phyloP scores from a whole-genome alignment of 441 rosid genomes.

The Bruguiera hainesii region DNA sequence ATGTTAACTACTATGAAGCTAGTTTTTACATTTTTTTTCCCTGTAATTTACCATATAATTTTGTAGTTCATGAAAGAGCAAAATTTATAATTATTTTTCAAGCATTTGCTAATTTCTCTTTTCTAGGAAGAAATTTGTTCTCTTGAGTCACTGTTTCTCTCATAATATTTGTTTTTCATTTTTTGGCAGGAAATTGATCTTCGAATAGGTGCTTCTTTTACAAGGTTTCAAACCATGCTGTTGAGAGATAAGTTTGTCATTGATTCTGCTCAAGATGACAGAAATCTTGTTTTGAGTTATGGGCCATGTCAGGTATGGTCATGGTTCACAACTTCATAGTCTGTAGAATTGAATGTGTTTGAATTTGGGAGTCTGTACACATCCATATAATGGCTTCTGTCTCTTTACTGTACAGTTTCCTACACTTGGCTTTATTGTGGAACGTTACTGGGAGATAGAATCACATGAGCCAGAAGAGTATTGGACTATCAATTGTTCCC shows the following conservation, averaged over 20 bases:
- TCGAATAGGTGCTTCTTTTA: constrained; percentile 98
- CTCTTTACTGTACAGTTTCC: constrained; percentile 63
- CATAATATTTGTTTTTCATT: neutral
- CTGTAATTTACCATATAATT: constrained; percentile 1
- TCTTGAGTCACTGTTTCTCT: no score
- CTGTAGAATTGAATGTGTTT: constrained; percentile 16
- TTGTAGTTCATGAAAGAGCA: neutral
- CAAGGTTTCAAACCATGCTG: constrained; percentile 94
- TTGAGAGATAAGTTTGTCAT: constrained; percentile 74
- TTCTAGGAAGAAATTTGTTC: neutral
- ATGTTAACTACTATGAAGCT: constrained; percentile 7
- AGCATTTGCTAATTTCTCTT: neutral
- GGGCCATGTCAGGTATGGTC: constrained; percentile 95
- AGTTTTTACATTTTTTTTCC: neutral
- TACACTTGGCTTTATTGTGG: constrained; percentile 93
- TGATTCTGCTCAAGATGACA: constrained; percentile 67
- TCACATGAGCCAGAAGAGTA: constrained; percentile 94
- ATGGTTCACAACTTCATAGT: constrained; percentile 10
- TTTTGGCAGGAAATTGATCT: constrained; percentile 81
- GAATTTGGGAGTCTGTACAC: neutral
- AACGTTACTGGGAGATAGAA: constrained; percentile 91
- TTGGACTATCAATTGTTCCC: constrained; percentile 88
- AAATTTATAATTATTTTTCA: neutral
- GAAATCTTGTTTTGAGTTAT: constrained; percentile 87
- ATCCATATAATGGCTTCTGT: constrained; percentile 20